These are phyloP conservation scores for Curvularia lunata DNA, from an alignment of 2,329 filamentous ascomycete genomes.

Conservation along the genomic window DNA sequence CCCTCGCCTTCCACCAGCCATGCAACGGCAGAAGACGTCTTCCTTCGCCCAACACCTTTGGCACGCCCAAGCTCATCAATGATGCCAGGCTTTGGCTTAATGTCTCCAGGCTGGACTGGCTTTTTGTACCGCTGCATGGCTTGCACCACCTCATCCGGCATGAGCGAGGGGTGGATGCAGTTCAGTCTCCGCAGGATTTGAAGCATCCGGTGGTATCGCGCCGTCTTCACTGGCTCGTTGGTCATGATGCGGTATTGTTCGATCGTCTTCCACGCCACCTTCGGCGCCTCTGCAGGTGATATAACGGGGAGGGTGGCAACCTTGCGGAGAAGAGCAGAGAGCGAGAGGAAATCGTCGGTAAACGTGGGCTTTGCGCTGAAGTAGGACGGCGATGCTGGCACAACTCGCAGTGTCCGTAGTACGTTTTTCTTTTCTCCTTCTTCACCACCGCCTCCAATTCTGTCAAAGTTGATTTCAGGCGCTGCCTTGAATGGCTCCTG, in stretches of 20 bases:
- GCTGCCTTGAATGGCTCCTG: constrained; percentile 50
- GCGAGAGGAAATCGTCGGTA: constrained; percentile 79
- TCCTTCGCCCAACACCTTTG: constrained; percentile 81
- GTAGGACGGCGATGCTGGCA: constrained; percentile 90
- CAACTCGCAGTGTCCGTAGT: constrained; percentile 64
- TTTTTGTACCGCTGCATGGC: constrained; percentile 75
- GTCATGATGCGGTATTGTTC: constrained; percentile 70
- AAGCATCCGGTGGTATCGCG: constrained; percentile 80
- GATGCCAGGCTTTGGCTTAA: constrained; percentile 65
- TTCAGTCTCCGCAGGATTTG: constrained; percentile 80
- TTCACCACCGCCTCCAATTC: constrained; percentile 15
- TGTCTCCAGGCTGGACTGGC: constrained; percentile 72
- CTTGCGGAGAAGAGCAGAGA: constrained; percentile 74
- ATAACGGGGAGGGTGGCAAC: constrained; percentile 76
- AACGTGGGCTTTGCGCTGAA: constrained; percentile 87
- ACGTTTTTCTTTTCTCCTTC: constrained; percentile 22
- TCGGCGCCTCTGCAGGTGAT: constrained; percentile 68
- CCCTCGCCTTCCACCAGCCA: constrained; percentile 93
- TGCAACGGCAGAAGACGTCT: constrained; percentile 82
- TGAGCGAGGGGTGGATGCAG: constrained; percentile 78
- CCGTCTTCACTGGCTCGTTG: constrained; percentile 58
- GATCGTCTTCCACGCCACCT: constrained; percentile 80
- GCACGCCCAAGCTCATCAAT: constrained; percentile 81
- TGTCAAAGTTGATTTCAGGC: constrained; percentile 53
- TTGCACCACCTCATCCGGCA: constrained; percentile 70